Percentiles rank a stretch among this genome's conserved stretches.
phyloP scores from a whole-genome alignment of 2,329 filamentous ascomycete genomes.

The Ophiognomonia clavigignenti-juglandacearum region DNA sequence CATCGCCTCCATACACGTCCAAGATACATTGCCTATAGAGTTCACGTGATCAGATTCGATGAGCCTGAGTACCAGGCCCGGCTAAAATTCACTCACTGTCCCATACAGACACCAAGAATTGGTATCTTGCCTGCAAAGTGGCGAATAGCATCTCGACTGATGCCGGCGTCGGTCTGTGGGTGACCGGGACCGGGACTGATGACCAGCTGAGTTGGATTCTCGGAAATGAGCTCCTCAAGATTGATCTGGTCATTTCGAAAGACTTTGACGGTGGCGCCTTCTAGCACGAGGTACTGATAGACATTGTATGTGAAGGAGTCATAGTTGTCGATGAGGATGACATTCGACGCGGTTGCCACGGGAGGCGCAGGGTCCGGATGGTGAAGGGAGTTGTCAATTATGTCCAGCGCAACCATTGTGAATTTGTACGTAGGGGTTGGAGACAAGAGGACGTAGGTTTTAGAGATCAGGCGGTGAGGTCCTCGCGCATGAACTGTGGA shows the following conservation, averaged over 20 bases:
- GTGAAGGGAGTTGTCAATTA: conserved; percentile 79
- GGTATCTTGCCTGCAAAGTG: conserved; percentile 94
- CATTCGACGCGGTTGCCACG: conserved; percentile 76
- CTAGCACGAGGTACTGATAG: conserved; percentile 96
- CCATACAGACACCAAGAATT: conserved; percentile 97
- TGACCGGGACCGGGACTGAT: conserved; percentile 94
- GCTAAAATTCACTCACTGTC: conserved; percentile 60
- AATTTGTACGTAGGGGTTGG: no score
- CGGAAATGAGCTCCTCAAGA: conserved; percentile 74
- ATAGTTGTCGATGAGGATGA: conserved; percentile 97
- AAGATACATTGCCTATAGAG: conserved; percentile 86
- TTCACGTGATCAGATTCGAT: conserved; percentile 4
- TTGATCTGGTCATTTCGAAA: conserved; percentile 89
- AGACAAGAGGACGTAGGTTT: no score
- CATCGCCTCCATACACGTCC: conserved; percentile 84
- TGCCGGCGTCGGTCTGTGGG: conserved; percentile 82
- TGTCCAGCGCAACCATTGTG: conserved; percentile 42
- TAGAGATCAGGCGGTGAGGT: no score
- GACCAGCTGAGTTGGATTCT: conserved; percentile 88
- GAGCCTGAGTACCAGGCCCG: background rate
- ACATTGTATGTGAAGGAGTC: conserved; percentile 99
- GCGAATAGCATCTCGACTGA: conserved; percentile 86
- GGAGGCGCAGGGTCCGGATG: conserved; percentile 71
- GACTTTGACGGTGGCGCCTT: conserved; percentile 86
- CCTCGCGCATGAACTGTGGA: no score